Percentiles rank a stretch among this genome's conserved stretches.
Evolutionary conservation across 1,139 yeast genomes (phyloP).

Genomic region (Candida sp.): DNA sequence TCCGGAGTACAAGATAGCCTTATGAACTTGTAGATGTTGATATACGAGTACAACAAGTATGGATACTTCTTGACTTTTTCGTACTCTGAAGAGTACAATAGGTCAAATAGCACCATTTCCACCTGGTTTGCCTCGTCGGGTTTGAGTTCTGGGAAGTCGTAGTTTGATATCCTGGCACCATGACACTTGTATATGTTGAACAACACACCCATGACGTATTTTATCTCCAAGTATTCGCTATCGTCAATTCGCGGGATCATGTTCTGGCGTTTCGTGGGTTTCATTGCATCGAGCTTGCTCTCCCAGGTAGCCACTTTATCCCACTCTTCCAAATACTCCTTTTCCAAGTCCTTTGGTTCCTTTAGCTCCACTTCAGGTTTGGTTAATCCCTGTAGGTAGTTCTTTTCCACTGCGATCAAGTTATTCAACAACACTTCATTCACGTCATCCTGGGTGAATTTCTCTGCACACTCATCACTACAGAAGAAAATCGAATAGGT

Average conservation of each 20-base stretch:
- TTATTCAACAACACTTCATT: constrained; percentile 24
- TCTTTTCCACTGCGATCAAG: constrained; percentile 31
- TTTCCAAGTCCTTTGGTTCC: constrained; percentile 20
- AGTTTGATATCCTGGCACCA: constrained; percentile 4
- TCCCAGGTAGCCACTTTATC: constrained; percentile 42
- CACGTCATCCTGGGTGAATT: constrained; percentile 32
- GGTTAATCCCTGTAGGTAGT: constrained; percentile 24
- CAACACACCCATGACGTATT: constrained; percentile 37
- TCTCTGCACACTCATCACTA: constrained; percentile 43
- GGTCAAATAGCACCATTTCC: constrained; percentile 39
- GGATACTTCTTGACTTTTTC: constrained; percentile 56
- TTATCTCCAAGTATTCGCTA: constrained; percentile 42
- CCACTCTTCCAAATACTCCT: constrained; percentile 30
- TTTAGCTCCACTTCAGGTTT: constrained; percentile 23
- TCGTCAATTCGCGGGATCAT: constrained; percentile 37
- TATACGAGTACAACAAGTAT: constrained; percentile 52
- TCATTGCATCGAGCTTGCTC: constrained; percentile 22
- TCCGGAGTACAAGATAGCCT: constrained; percentile 41
- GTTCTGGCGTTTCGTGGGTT: constrained; percentile 30
- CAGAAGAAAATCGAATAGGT: constrained; percentile 61
- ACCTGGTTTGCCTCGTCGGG: constrained; percentile 15
- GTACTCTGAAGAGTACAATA: constrained; percentile 59
- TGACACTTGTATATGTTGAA: constrained; percentile 24
- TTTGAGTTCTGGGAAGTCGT: constrained; percentile 9
- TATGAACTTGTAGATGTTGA: constrained; percentile 55